Evolutionary conservation across 108 stramenopile species (phyloP).

Genomic region (Nannochloropsis oceanica): DNA sequence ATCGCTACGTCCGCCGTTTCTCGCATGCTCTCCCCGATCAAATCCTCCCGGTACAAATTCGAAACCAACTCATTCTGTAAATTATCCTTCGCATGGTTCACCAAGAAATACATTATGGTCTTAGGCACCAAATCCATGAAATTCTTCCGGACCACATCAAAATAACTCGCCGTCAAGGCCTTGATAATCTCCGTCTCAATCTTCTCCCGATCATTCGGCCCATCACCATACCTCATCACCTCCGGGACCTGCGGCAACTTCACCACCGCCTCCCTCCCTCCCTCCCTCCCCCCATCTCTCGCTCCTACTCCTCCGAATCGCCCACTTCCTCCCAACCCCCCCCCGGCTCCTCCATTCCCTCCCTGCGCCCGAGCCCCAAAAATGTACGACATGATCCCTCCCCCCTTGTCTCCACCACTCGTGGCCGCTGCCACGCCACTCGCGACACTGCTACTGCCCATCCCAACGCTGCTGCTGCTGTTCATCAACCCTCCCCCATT

Average conservation of each 20-base stretch:
- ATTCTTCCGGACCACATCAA: conserved; percentile 85
- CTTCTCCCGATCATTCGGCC: conserved; percentile 61
- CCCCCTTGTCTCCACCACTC: not conserved
- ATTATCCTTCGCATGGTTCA: conserved; percentile 80
- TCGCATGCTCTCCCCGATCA: conserved; percentile 19
- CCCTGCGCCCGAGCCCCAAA: conserved; percentile 41
- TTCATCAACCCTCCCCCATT: not conserved
- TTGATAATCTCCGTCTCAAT: conserved; percentile 92
- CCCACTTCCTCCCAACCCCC: not conserved
- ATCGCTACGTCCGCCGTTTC: conserved; percentile 43
- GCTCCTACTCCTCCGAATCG: not conserved
- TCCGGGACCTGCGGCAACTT: conserved; percentile 81
- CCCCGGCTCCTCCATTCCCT: conserved; percentile 25
- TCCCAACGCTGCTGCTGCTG: not conserved
- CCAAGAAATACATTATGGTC: conserved; percentile 96
- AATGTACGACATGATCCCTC: conserved; percentile 79
- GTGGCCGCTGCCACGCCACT: not conserved
- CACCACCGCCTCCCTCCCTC: conserved; percentile 41
- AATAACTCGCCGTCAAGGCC: conserved; percentile 75
- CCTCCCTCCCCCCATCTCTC: not conserved
- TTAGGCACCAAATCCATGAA: conserved; percentile 94
- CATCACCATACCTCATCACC: conserved; percentile 74
- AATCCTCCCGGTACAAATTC: conserved; percentile 69
- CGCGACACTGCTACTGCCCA: not conserved
- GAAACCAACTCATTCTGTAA: conserved; percentile 88